Evolutionary conservation across 2,329 filamentous ascomycete species (phyloP).

Genomic region (Pyrenophora graminea): DNA sequence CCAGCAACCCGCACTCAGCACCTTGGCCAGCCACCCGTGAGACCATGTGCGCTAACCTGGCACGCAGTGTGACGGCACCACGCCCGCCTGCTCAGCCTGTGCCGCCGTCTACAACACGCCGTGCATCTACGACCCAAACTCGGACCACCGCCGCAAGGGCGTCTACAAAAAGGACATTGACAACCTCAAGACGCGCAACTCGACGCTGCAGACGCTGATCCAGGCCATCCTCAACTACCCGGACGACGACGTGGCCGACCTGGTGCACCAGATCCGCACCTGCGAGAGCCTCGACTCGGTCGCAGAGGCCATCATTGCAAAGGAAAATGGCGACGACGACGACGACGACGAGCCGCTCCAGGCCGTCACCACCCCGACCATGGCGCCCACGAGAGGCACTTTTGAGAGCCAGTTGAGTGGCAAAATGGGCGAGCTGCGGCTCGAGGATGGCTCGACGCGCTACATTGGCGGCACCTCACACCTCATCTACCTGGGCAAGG

Average conservation of each 20-base stretch:
- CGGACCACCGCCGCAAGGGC: conserved; percentile 92
- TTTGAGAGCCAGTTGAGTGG: conserved; percentile 82
- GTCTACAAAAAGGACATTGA: conserved; percentile 95
- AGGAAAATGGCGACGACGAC: conserved; percentile 52
- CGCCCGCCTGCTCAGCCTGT: conserved; percentile 69
- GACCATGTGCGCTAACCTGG: conserved; percentile 16
- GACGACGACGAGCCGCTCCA: conserved; percentile 49
- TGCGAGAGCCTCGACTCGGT: conserved; percentile 75
- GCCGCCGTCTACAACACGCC: conserved; percentile 88
- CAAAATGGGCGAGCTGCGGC: conserved; percentile 87
- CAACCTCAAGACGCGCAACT: conserved; percentile 81
- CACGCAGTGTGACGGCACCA: conserved; percentile 71
- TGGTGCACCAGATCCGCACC: conserved; percentile 85
- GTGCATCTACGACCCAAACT: conserved; percentile 94
- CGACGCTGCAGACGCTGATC: conserved; percentile 88
- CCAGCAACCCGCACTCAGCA: background rate
- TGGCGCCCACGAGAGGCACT: conserved; percentile 42
- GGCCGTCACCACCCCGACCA: conserved; percentile 39
- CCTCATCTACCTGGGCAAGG: conserved; percentile 71
- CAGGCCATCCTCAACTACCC: conserved; percentile 90
- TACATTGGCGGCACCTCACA: conserved; percentile 96
- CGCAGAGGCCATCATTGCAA: conserved; percentile 61
- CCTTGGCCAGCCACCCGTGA: conserved; percentile 3
- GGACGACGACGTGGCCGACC: conserved; percentile 79
- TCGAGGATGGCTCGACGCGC: conserved; percentile 85